These are phyloP conservation scores for Voacanga thouarsii DNA, from an alignment of 257 asterid genomes.

Conservation along the genomic window DNA sequence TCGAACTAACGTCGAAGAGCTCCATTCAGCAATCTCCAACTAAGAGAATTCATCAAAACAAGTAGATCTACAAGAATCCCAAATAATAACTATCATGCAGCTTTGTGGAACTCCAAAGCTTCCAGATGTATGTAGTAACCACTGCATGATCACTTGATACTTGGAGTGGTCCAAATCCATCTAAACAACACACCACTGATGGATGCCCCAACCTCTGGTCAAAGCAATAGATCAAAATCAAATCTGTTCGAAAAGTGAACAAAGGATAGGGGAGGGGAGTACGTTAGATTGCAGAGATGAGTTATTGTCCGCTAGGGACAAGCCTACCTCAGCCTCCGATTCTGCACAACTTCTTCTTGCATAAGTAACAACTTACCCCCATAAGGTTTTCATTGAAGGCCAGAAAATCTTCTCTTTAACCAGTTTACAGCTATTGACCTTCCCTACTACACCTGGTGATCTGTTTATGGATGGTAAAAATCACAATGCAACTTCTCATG, in stretches of 20 bases:
- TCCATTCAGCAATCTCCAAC: constrained; percentile 60
- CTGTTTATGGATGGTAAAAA: constrained; percentile 2
- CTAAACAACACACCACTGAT: constrained; percentile 43
- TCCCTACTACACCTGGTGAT: background rate
- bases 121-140: constrained; percentile 51
- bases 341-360: constrained; percentile 38
- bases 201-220: constrained; percentile 58
- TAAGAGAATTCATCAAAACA: constrained; percentile 52
- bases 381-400: background rate
- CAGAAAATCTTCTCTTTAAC: background rate
- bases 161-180: constrained; percentile 47
- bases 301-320: constrained; percentile 44
- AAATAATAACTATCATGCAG: constrained; percentile 46
- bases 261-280: constrained; percentile 32
- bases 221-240: constrained; percentile 51
- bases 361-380: constrained; percentile 21
- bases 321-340: constrained; percentile 56
- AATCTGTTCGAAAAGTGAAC: constrained; percentile 33
- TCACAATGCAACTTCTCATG: background rate
- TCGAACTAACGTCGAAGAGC: constrained; percentile 64
- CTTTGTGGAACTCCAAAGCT: constrained; percentile 51
- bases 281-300: constrained; percentile 38
- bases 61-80: constrained; percentile 45
- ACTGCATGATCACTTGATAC: constrained; percentile 37
- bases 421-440: background rate